Base-by-base conservation (phyloP, 495 filamentous ascomycete genomes). In the Endocarpon pusillum region DNA sequence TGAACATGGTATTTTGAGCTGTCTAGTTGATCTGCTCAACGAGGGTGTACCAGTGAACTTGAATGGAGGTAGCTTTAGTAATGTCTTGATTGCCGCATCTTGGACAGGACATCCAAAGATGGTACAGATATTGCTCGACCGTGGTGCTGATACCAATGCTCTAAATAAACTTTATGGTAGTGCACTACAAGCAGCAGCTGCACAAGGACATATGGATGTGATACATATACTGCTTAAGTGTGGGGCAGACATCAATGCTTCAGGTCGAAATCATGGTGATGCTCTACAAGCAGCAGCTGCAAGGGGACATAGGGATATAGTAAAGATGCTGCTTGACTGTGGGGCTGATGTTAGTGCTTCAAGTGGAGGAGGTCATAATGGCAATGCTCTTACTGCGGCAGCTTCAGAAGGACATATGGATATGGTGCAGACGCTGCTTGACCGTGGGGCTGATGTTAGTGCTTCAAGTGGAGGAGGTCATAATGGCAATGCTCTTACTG, bases 291-390 rank as follows among this genome's bases (percentile, higher is more conserved):
- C 28, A 58, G 60, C 25, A 47, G 46, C 28, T 66, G 67, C 9
- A 56, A 63, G 7, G 38, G 40, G 30, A 62, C 51, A 42, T 66
- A 66, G 28, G n/a, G n/a, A n/a, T n/a, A n/a, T n/a, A n/a, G n/a
- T n/a, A n/a, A n/a, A n/a, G n/a, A n/a, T n/a, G n/a, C n/a, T n/a
- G n/a, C n/a, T n/a, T n/a, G n/a, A n/a, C n/a, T n/a, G n/a, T n/a
- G n/a, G n/a, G n/a, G n/a, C n/a, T n/a, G n/a, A n/a, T n/a, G n/a
- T 18, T 16, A 41, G 34, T 14, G 37, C 40, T 19, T 34, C 24
- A 17, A 21, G 1, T 2, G 21, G 8, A 3, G 8, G 17, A 11
- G 32, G 35, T 39, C 21, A 32, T 16, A 21, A 22, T 30, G 29
- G 28, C 16, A 41, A 33, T 18, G 38, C 41, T 9, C 22, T 42